Conservation (phyloP, 2,329 filamentous ascomycete genomes). For the Scorias spongiosa region DNA sequence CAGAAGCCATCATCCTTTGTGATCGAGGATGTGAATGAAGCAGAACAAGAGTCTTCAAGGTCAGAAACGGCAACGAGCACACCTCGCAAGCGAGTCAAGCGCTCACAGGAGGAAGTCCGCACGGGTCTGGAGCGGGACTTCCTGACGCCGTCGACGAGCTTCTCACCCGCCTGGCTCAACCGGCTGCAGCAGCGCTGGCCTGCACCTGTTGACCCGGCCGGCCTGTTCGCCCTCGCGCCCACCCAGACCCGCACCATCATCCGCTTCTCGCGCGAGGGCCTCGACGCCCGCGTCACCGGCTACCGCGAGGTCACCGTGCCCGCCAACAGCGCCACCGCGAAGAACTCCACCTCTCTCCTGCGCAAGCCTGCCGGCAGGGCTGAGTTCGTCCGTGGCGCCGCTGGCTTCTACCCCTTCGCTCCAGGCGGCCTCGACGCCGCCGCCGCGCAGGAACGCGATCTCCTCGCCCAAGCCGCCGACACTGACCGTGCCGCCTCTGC, state of each 20-base stretch:
- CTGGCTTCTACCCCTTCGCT: conserved; percentile 87
- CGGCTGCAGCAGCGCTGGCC: conserved; percentile 84
- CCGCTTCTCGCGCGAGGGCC: conserved; percentile 75
- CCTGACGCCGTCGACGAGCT: conserved; percentile 61
- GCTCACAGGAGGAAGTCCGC: conserved; percentile 48
- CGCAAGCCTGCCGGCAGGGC: conserved; percentile 74
- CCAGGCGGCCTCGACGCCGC: conserved; percentile 80
- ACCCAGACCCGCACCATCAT: conserved; percentile 93
- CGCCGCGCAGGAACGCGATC: conserved; percentile 67
- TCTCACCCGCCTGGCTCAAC: conserved; percentile 78
- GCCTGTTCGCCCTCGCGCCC: conserved; percentile 72
- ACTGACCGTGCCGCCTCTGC: conserved; percentile 24
- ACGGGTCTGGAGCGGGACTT: conserved; percentile 60
- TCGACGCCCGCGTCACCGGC: conserved; percentile 83
- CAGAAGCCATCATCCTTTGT: conserved; percentile 8
- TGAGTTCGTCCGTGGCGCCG: conserved; percentile 83
- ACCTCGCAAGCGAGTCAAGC: conserved; percentile 37
- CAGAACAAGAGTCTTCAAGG: conserved; percentile 20
- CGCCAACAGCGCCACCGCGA: conserved; percentile 75
- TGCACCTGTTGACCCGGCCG: conserved; percentile 59
- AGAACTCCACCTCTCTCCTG: conserved; percentile 81
- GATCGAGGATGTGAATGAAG: conserved; percentile 46
- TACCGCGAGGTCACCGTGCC: conserved; percentile 91
- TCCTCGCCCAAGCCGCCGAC: conserved; percentile 36
- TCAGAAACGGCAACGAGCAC: too few relatives aligned